Evolutionary conservation across 23 red algal species (phyloP), one percentile per base, ranked within the genome.

Genomic region (Gracilaria domingensis): DNA sequence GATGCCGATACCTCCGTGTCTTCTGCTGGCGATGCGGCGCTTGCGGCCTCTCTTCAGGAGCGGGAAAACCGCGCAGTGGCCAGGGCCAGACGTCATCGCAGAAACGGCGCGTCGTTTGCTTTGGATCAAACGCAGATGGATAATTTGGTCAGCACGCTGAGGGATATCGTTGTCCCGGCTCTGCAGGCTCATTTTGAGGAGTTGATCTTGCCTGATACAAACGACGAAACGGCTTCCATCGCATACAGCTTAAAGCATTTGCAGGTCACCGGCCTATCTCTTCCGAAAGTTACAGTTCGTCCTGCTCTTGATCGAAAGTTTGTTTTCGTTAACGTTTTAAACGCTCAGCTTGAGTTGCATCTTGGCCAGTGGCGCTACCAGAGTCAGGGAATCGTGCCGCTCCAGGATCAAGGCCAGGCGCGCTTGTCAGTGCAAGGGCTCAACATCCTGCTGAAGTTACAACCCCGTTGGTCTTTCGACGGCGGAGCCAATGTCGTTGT

Each of bases 181-280:
- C 44, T 92, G 32, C 73, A 78, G 16, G 89, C 79, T 50, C 89
- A 84, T 54, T 92, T 92, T 58, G 89, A 83, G 79, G 78, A 84
- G 67, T 44, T 92, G 24, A 79, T 84, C 24, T n/a, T 92, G 4
- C 89, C 79, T 6, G 89, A 92, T 66, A 71, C 44, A 57, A 45
- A 55, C 12, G 53, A 84, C 38, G 36, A 57, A 3, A 83, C 60
- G 5, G 78, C 44, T 53, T 71, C 36, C 17, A 66, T 90, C 11
- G 49, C 56, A 29, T 90, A 90, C 40, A 74, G 51, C n/a, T 51
- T 92, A 33, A 58, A 75, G 20, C 47, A 77, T 60, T 28, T 92
- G 45, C 79, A 92, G 53, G 89, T 92, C 21, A 58, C 66, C 24
- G 79, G 42, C 54, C 34, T 92, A 30, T 73, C 59, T 14, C 60